A percentile compares a stretch with the other conserved stretches of the same genome.
Evolutionary conservation across 805 yeast species (phyloP).

Genomic region (Isabelozyma rhagii): DNA sequence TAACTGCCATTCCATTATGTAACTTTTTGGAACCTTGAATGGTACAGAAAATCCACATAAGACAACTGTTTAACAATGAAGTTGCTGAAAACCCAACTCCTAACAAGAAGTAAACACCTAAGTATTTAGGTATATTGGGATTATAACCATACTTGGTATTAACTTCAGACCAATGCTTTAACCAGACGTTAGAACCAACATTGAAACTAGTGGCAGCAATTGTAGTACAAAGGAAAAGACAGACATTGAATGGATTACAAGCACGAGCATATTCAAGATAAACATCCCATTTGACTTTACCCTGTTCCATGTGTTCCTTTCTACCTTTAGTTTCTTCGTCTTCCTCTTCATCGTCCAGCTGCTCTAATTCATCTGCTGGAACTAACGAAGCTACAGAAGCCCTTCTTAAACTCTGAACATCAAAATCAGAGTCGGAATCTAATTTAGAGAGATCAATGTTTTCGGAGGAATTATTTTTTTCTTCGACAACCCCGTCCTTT

Average conservation of each 20-base stretch:
- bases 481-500: constrained; percentile 16
- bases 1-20: constrained; percentile 70
- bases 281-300: constrained; percentile 86
- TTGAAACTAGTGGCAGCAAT: constrained; percentile 57
- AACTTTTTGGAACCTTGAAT: constrained; percentile 75
- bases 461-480: constrained; percentile 14
- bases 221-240: constrained; percentile 52
- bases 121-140: constrained; percentile 67
- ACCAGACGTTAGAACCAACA: constrained; percentile 82
- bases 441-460: constrained; percentile 20
- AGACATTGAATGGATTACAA: constrained; percentile 68
- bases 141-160: constrained; percentile 68
- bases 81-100: constrained; percentile 68
- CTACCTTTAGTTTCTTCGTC: constrained; percentile 40
- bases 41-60: constrained; percentile 78
- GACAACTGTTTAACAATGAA: constrained; percentile 60
- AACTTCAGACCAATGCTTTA: constrained; percentile 95
- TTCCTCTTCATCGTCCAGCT: constrained; percentile 27
- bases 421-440: constrained; percentile 29
- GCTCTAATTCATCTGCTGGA: constrained; percentile 29
- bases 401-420: constrained; percentile 46
- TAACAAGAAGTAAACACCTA: constrained; percentile 70
- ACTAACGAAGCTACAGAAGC: constrained; percentile 57
- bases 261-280: constrained; percentile 84
- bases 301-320: constrained; percentile 86